A percentile compares a stretch with the other conserved stretches of the same genome.
These are phyloP conservation scores for Microbotryum scabiosae DNA, from an alignment of 1,284 basidiomycete species.

Conservation along the genomic window DNA sequence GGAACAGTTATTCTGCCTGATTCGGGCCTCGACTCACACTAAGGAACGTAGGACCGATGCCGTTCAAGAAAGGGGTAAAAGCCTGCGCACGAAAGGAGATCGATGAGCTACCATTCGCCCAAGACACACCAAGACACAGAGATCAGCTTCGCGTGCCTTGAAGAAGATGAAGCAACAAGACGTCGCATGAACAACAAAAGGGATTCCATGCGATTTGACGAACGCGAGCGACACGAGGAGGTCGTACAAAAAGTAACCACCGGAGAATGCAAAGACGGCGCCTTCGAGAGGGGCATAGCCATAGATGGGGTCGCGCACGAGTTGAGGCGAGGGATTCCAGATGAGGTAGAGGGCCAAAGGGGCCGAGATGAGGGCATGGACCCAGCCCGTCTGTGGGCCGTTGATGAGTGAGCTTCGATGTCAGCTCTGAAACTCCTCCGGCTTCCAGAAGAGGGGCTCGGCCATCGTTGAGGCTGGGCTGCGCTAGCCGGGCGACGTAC, in stretches of 20 bases:
- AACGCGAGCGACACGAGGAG: conserved; percentile 32
- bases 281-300: conserved; percentile 2
- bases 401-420: not conserved
- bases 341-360: conserved; percentile 9
- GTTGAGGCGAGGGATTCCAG: conserved; percentile 3
- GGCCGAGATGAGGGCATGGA: conserved; percentile 6
- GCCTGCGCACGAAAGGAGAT: conserved; percentile 37
- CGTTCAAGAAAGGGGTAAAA: conserved; percentile 30
- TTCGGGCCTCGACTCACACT: not conserved
- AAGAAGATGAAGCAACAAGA: conserved; percentile 35
- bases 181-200: conserved; percentile 38
- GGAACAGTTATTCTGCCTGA: not conserved
- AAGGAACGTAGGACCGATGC: conserved; percentile 32
- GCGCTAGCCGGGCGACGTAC: not conserved
- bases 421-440: not conserved
- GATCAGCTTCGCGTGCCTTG: not conserved
- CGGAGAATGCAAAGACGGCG: conserved; percentile 6
- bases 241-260: conserved; percentile 23
- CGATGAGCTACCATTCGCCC: not conserved
- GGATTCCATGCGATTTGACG: conserved; percentile 33
- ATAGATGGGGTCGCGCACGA: conserved; percentile 9
- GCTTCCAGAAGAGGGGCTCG: not conserved
- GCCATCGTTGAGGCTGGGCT: not conserved
- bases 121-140: not conserved
- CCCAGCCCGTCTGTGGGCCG: conserved; percentile 31